These are phyloP conservation scores for Musa balbisiana DNA, from an alignment of 202 grass and related monocot species.

Conservation along the genomic window DNA sequence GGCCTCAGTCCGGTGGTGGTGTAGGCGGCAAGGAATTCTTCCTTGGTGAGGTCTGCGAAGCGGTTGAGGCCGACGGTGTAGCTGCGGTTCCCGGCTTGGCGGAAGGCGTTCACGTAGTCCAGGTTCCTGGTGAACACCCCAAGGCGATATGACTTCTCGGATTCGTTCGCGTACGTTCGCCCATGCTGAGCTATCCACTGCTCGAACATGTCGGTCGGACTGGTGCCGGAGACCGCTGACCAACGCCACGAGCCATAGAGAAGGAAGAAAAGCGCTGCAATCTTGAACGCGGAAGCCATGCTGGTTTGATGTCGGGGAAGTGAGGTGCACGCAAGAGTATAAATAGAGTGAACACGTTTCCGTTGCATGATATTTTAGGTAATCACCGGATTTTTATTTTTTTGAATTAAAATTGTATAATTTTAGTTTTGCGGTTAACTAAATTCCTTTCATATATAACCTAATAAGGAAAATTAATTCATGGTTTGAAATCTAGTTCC, in stretches of 20 bases:
- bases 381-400: too few species aligned
- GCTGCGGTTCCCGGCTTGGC: too few species aligned
- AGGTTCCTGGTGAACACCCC: background rate
- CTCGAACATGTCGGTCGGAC: background rate
- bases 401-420: too few species aligned
- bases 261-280: background rate
- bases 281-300: background rate
- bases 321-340: background rate
- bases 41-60: constrained; percentile 1
- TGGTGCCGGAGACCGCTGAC: background rate
- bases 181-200: background rate
- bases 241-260: background rate
- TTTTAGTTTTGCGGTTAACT: too few species aligned
- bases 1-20: background rate
- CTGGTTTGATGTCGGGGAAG: background rate
- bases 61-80: background rate
- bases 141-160: background rate
- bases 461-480: too few species aligned
- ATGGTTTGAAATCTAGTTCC: too few species aligned
- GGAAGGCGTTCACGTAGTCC: background rate
- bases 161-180: background rate
- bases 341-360: background rate
- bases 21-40: background rate
- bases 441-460: too few species aligned
- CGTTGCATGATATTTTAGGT: too few species aligned